Base-by-base conservation (phyloP, 768 basidiomycete species). In the Boletus barrowsii region DNA sequence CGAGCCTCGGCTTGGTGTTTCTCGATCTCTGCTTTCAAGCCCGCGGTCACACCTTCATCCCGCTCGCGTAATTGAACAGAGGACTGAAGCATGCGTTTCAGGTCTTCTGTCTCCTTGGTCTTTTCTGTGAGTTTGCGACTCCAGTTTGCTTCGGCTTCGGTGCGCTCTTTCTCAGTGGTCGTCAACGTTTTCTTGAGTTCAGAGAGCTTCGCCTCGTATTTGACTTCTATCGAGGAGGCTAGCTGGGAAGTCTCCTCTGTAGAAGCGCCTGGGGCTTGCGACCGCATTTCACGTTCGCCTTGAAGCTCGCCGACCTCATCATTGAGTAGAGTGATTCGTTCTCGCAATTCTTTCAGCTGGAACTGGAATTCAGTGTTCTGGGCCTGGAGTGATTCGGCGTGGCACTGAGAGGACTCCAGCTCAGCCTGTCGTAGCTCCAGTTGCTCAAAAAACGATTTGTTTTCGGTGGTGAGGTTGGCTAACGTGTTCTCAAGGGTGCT, bases 391-490 rank as follows among this genome's bases (percentile, higher is more conserved):
- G 80, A 80, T 60, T 93, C 91, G 3, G 87, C 76, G 58, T 89
- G 85, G 5, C 82, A 83, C 58, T 87, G 85, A 5, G 86, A 83
- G 2, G 90, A 88, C 71, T 99, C 97, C 11, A 89, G 70, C 64
- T 98, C 95, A 15, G 90, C 94, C 68, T 96, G 93, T 30, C 90
- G 86, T 44, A 88, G 63, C 70, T 98, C 93, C 4, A 93, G 76
- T 55, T 88, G 83, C 60, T 95, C 90, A 67, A 98, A 98, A 58
- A 93, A 80, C 11, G 75, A 68, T 60, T 84, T 86, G 63, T 94
- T 95, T 66, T 93, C 90, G 26, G 76, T 72, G 14, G 83, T 81
- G 9, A 94, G 76, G 30, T 77, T 83, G 58, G 81, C 79, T n/a
- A 92, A 74, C 2, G 85, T 84, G 36, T 74, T 73, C 63, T 95